Evolutionary conservation across 208 protist species (phyloP), one percentile per base, ranked within the genome.

Genomic region (Leishmania tropica): DNA sequence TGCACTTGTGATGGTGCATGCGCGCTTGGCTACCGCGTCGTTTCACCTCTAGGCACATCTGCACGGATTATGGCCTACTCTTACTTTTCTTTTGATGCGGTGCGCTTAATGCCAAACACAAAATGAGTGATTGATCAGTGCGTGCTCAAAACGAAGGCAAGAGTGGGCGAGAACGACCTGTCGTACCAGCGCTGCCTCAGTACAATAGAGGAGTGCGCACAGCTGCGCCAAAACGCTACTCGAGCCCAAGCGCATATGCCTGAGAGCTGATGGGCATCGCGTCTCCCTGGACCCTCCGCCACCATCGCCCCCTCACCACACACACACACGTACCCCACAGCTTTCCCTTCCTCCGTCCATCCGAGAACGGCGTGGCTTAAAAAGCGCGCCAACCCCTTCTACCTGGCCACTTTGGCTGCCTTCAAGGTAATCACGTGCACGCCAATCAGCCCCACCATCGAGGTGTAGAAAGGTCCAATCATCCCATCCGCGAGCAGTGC

Each of bases 391-490:
- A 53, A 19, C 24, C 19, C 15, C 28, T 74, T 48, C 47, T 53
- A 80, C 7, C 76, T 71, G n/a, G 76, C 67, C 37, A 68, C 60
- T 31, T 51, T 68, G 53, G 31, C 42, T 5, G 82, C 73, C 42
- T 85, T 81, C 79, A 88, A 45, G 0, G 85, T 88, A 77, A 88
- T 81, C 45, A 96, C 79, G 68, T 96, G 92, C 70, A 96, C 88
- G 15, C 91, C 93, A 42, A 96, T 88, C 31, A 94, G 86, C 10
- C 92, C 93, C 7, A 87, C 90, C 88, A 94, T 89, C 13, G 82
- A 83, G 3, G 86, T 87, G 73, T 92, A 93, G 75, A 94, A 95
- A 2, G 89, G 79, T 3, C 93, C 93, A 68, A 96, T 89, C 89
- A 92, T 89, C 40, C 83, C 88, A 81, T 92, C 88, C 42, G 81